These are phyloP conservation scores for Penicillium occitanis DNA, from an alignment of 2,329 filamentous ascomycete species.

Conservation along the genomic window DNA sequence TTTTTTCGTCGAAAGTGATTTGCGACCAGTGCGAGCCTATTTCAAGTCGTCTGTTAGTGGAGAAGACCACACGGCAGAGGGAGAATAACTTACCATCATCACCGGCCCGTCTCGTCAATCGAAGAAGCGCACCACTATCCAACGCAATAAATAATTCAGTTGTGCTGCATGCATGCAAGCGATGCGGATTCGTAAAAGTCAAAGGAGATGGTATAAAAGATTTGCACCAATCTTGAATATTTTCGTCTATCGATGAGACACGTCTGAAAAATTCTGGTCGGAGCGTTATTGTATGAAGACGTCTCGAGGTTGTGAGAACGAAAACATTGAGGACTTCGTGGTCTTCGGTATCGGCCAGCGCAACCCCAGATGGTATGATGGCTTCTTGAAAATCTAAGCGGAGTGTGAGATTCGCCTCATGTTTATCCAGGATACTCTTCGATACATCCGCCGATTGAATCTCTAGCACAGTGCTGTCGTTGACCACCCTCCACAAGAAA, in stretches of 20 bases:
- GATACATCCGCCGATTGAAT: slow-evolving; percentile 79
- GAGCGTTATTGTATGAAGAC: slow-evolving; percentile 80
- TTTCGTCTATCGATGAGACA: slow-evolving; percentile 66
- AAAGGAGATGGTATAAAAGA: slow-evolving; percentile 71
- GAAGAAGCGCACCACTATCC: slow-evolving; percentile 53
- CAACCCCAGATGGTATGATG: slow-evolving; percentile 75
- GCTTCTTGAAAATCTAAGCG: slow-evolving; percentile 73
- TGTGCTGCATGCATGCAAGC: slow-evolving; percentile 71
- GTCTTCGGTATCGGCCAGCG: slow-evolving; percentile 75
- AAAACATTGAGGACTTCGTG: slow-evolving; percentile 77
- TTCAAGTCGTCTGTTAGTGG: not conserved
- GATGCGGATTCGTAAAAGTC: slow-evolving; percentile 74
- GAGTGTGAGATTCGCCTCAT: slow-evolving; percentile 71
- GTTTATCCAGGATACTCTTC: slow-evolving; percentile 60
- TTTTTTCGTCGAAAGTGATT: slow-evolving; percentile 49
- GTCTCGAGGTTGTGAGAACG: slow-evolving; percentile 73
- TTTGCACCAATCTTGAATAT: slow-evolving; percentile 74
- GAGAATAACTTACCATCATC: slow-evolving; percentile 47
- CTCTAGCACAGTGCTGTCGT: slow-evolving; percentile 76
- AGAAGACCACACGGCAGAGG: not conserved
- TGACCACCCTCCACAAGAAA: slow-evolving; percentile 87
- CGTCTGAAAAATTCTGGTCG: slow-evolving; percentile 78
- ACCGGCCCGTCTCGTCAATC: slow-evolving; percentile 63
- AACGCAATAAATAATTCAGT: slow-evolving; percentile 74
- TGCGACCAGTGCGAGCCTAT: slow-evolving; percentile 46